Percentiles rank a stretch among this genome's conserved stretches.
Evolutionary conservation across 192 early-diverging fungal genomes (phyloP).

Genomic region (Mortierella hygrophila): DNA sequence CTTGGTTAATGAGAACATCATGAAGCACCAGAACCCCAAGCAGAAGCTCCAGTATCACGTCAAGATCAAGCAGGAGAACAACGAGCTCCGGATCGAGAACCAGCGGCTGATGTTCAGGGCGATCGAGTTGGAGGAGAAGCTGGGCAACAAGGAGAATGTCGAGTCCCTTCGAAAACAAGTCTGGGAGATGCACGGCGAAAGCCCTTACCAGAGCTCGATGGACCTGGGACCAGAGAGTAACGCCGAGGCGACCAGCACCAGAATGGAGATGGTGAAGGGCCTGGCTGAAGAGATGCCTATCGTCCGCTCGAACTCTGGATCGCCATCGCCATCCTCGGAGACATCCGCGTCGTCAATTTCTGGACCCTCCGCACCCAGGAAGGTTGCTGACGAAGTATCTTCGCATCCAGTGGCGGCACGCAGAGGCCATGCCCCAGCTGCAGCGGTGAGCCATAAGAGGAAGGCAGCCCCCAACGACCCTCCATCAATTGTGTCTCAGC

Average conservation of each 20-base stretch:
- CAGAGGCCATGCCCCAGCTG: not conserved
- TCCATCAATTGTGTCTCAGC: not conserved
- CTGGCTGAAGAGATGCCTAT: constrained; percentile 25
- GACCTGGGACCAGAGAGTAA: not conserved
- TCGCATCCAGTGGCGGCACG: not conserved
- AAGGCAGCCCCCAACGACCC: constrained; percentile 25
- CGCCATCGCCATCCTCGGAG: constrained; percentile 32
- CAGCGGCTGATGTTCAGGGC: constrained; percentile 52
- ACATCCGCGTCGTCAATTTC: not conserved
- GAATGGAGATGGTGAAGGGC: constrained; percentile 35
- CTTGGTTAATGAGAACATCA: constrained; percentile 47
- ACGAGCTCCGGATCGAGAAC: constrained; percentile 57
- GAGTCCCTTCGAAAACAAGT: constrained; percentile 50
- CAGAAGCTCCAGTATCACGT: constrained; percentile 60
- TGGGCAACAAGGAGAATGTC: constrained; percentile 57
- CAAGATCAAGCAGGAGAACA: constrained; percentile 61
- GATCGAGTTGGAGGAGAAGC: constrained; percentile 46
- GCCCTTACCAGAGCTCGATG: constrained; percentile 18
- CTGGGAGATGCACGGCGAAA: constrained; percentile 43
- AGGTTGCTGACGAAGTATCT: not conserved
- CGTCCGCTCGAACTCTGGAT: constrained; percentile 17
- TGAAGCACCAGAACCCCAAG: constrained; percentile 57
- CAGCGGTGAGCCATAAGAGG: constrained; percentile 26
- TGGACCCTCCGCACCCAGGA: not conserved
- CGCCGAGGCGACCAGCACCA: not conserved